phyloP scores from a whole-genome alignment of 1,139 yeast species.

The Candida tunisiensis region DNA sequence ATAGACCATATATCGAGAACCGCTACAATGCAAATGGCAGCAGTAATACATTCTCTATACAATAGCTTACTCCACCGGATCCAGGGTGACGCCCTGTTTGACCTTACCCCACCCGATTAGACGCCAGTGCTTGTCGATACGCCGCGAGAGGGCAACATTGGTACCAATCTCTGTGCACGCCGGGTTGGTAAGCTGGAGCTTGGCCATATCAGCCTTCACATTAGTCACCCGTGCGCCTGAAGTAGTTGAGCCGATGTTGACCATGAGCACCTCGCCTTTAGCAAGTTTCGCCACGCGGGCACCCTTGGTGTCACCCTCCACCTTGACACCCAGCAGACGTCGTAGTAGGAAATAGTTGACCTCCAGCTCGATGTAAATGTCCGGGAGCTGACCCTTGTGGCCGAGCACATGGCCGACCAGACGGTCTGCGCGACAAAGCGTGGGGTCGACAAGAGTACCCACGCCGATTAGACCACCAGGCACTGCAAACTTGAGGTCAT shows the following conservation, averaged over 20 bases:
- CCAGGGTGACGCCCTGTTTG: slow-evolving; percentile 54
- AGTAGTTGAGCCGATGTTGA: slow-evolving; percentile 97
- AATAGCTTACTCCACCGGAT: slow-evolving; percentile 1
- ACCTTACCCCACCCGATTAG: slow-evolving; percentile 99
- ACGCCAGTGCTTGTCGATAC: slow-evolving; percentile 99
- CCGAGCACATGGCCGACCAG: slow-evolving; percentile 99
- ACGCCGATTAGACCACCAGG: slow-evolving; percentile 99
- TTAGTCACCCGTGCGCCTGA: slow-evolving; percentile 98
- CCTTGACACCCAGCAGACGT: slow-evolving; percentile 95
- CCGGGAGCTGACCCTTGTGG: slow-evolving; percentile 89
- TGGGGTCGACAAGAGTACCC: slow-evolving; percentile 98
- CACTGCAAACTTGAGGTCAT: slow-evolving; percentile 94
- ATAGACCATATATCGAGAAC: too few species aligned
- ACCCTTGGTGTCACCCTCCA: slow-evolving; percentile 94
- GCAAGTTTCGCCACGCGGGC: slow-evolving; percentile 93
- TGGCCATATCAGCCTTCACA: slow-evolving; percentile 98
- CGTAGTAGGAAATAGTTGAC: slow-evolving; percentile 93
- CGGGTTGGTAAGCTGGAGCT: slow-evolving; percentile 90
- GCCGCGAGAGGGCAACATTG: slow-evolving; percentile 96
- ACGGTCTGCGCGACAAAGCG: slow-evolving; percentile 98
- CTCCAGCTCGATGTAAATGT: slow-evolving; percentile 92
- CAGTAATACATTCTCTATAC: background rate
- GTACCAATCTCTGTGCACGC: slow-evolving; percentile 98
- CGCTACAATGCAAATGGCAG: too few species aligned
- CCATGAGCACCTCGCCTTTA: slow-evolving; percentile 94